Evolutionary conservation across 2,329 filamentous ascomycete genomes (phyloP).

Genomic region (Alternaria longipes): DNA sequence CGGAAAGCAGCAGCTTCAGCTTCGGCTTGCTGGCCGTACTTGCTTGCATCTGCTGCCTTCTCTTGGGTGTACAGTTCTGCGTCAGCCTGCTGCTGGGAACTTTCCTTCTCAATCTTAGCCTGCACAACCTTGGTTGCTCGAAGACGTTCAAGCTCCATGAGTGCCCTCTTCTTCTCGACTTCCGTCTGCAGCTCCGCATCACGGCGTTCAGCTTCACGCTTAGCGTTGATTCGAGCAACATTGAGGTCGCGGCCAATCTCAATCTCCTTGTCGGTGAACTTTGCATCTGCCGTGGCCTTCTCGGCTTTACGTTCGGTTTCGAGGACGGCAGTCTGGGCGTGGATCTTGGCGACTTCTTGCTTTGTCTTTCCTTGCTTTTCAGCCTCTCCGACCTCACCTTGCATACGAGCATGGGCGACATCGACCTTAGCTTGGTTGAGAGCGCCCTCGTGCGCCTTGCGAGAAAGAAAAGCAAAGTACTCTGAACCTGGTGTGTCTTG

Average conservation of each 20-base stretch:
- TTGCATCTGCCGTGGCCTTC: conserved; percentile 79
- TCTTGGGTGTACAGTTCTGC: conserved; percentile 60
- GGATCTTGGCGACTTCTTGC: conserved; percentile 86
- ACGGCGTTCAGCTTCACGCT: conserved; percentile 74
- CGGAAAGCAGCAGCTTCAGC: conserved; percentile 64
- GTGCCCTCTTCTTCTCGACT: conserved; percentile 79
- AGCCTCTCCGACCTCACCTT: conserved; percentile 78
- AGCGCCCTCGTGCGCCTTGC: conserved; percentile 86
- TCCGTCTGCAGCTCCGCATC: conserved; percentile 83
- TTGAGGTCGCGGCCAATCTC: conserved; percentile 77
- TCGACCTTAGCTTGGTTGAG: conserved; percentile 78
- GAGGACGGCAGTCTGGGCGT: conserved; percentile 83
- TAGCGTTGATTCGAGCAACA: conserved; percentile 77
- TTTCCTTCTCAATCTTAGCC: conserved; percentile 74
- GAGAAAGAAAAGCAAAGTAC: conserved; percentile 83
- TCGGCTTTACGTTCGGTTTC: conserved; percentile 87
- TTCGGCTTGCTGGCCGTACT: conserved; percentile 69
- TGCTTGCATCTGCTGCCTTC: conserved; percentile 59
- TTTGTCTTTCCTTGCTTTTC: conserved; percentile 82
- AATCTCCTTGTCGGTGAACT: conserved; percentile 76
- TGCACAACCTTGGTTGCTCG: conserved; percentile 81
- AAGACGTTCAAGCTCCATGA: conserved; percentile 81
- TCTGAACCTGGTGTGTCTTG: conserved; percentile 82
- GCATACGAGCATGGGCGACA: conserved; percentile 66
- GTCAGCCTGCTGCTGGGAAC: conserved; percentile 74